Evolutionary conservation across 2,329 filamentous ascomycete genomes (phyloP), one percentile per base, ranked within the genome.

Genomic region (Aspergillus thermomutatus): DNA sequence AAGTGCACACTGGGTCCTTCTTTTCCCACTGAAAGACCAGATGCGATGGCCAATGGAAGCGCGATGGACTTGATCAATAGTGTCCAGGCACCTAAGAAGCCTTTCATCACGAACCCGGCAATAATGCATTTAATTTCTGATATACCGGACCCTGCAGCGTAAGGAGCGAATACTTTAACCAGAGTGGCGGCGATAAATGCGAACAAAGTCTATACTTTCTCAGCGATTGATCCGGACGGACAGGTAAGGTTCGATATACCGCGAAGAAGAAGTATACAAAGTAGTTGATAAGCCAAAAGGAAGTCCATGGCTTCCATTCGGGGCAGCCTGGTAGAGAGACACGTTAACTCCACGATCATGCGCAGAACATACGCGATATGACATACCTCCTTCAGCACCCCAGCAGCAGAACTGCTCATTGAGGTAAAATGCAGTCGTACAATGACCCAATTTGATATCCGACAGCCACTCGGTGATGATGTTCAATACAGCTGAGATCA

Each of bases 91-190:
- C 93, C 92, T 17, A 99, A 82, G 69, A 99, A 99, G 0, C 92
- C 94, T 75, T 97, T 97, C 94, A 99, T 99, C 50, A 97, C 91
- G 72, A 99, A 99, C 3, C 94, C 94, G 4, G 93, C 94, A 69
- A 99, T 96, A 70, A 99, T 97, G 75, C 92, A 96, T 76, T 99
- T 99, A 82, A 99, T 99, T 78, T 99, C 94, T 11, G 92, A 97
- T 57, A 99, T 99, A 43, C 94, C 94, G 11, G 91, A 96, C 17
- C 94, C 94, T 34, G 94, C 94, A 10, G 94, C 94, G 72, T 99
- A 99, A 0, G 94, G 94, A 4, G 94, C 92, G 74, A 94, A 97
- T 1, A 86, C 87, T 72, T 91, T 94, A 69, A 99, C 94, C 43
- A 99, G 81, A 40, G 83, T 87, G 0, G 92, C 92, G 2, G 92